These are phyloP conservation scores for Sugiyamaella japonica DNA, from an alignment of 1,139 yeast species.

Conservation along the genomic window DNA sequence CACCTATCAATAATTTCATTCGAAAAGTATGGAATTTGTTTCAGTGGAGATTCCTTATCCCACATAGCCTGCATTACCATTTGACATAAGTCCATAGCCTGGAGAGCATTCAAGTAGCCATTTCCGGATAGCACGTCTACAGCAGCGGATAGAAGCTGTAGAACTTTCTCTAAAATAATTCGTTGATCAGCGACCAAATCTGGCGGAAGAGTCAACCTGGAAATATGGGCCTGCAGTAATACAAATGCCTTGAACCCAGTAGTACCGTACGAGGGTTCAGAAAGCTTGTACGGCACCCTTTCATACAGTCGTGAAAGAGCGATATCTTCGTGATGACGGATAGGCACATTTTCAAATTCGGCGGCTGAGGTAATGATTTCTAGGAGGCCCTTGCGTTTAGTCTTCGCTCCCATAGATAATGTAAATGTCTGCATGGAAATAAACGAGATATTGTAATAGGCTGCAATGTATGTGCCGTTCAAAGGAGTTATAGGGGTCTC, in stretches of 20 bases:
- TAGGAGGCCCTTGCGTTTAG: conserved; percentile 56
- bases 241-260: conserved; percentile 71
- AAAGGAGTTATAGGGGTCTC: conserved; percentile 53
- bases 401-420: conserved; percentile 52
- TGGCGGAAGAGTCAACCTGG: conserved; percentile 58
- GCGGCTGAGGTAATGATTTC: conserved; percentile 66
- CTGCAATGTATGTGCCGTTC: conserved; percentile 72
- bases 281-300: conserved; percentile 60
- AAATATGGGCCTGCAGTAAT: conserved; percentile 77
- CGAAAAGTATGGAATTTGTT: conserved; percentile 74
- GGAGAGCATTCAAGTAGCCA: conserved; percentile 74
- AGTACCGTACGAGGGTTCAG: conserved; percentile 42
- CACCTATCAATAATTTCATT: conserved; percentile 61
- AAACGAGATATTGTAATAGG: conserved; percentile 67
- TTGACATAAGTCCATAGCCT: conserved; percentile 85
- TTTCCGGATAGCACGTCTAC: conserved; percentile 79
- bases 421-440: conserved; percentile 63
- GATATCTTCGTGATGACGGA: conserved; percentile 59
- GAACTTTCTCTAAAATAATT: conserved; percentile 49
- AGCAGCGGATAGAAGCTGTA: conserved; percentile 61
- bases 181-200: conserved; percentile 63
- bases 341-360: conserved; percentile 65
- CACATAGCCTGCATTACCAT: conserved; percentile 87
- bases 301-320: conserved; percentile 53
- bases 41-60: conserved; percentile 76